Conservation (phyloP, 805 yeast species). For the Cyberlindnera samutprakarnensis region DNA sequence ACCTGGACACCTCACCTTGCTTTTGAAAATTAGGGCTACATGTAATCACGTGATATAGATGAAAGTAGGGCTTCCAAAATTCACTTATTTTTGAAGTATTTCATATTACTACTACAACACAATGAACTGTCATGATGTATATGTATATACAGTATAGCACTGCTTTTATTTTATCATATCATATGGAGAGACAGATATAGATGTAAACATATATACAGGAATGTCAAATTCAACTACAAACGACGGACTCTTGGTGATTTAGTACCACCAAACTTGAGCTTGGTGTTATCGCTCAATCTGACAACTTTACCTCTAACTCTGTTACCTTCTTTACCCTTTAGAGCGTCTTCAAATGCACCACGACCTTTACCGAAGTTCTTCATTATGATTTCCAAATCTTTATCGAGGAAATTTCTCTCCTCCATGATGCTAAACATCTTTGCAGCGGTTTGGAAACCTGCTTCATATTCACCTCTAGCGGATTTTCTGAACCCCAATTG, state of each 20-base stretch:
- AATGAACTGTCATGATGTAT: too few species aligned
- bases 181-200: too few species aligned
- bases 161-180: too few species aligned
- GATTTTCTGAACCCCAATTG: slow-evolving; percentile 83
- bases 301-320: slow-evolving; percentile 57
- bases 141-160: too few species aligned
- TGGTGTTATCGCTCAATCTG: slow-evolving; percentile 72
- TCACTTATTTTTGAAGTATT: too few species aligned
- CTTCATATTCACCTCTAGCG: slow-evolving; percentile 89
- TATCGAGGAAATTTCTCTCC: slow-evolving; percentile 48
- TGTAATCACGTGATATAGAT: too few species aligned
- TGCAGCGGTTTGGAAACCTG: slow-evolving; percentile 77
- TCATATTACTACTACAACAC: too few species aligned
- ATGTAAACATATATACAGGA: too few species aligned
- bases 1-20: too few species aligned
- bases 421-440: slow-evolving; percentile 65
- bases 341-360: slow-evolving; percentile 75
- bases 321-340: slow-evolving; percentile 84
- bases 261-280: slow-evolving; percentile 87
- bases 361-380: slow-evolving; percentile 87
- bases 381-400: slow-evolving; percentile 67
- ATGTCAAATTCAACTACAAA: slow-evolving; percentile 42
- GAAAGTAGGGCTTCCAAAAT: too few species aligned
- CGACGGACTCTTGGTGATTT: slow-evolving; percentile 79
- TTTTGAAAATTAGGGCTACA: too few species aligned